phyloP scores from a whole-genome alignment of 371 early-diverging fungal species.

The Encephalitozoon romaleae region DNA sequence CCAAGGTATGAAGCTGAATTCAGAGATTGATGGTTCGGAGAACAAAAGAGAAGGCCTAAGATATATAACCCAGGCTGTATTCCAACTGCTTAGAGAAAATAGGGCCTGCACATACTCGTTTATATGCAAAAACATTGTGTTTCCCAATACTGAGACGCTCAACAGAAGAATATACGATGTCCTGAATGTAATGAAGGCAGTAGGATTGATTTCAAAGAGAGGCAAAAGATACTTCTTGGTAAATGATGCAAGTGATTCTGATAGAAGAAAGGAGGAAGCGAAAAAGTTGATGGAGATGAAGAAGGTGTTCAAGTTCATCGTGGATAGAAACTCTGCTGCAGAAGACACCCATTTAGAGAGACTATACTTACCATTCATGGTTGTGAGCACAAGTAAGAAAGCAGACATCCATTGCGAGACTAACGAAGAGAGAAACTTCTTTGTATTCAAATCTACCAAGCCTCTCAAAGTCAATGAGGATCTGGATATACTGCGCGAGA shows the following conservation, averaged over 20 bases:
- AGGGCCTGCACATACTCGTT: conserved; percentile 41
- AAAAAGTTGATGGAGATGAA: conserved; percentile 46
- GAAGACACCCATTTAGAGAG: conserved; percentile 15
- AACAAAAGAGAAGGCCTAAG: conserved; percentile 46
- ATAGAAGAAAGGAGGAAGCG: conserved; percentile 32
- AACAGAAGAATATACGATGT: conserved; percentile 55
- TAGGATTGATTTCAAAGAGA: conserved; percentile 43
- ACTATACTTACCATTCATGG: conserved; percentile 53
- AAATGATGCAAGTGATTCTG: conserved; percentile 12
- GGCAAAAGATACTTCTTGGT: conserved; percentile 37
- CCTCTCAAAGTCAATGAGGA: conserved; percentile 49
- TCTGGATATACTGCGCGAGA: conserved; percentile 44
- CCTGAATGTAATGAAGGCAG: conserved; percentile 54
- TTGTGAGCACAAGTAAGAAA: conserved; percentile 36
- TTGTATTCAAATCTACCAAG: conserved; percentile 39
- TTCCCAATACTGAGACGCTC: conserved; percentile 40
- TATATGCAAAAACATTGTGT: conserved; percentile 32
- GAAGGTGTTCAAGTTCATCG: conserved; percentile 37
- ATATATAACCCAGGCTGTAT: conserved; percentile 39
- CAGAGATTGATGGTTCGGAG: conserved; percentile 13
- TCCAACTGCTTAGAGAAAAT: conserved; percentile 31
- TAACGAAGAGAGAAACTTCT: conserved; percentile 54
- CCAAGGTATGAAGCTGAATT: conserved; percentile 7
- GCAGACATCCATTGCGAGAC: conserved; percentile 49
- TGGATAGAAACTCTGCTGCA: conserved; percentile 16